Base-by-base conservation (phyloP, 805 yeast species). In the Lachancea cidri region DNA sequence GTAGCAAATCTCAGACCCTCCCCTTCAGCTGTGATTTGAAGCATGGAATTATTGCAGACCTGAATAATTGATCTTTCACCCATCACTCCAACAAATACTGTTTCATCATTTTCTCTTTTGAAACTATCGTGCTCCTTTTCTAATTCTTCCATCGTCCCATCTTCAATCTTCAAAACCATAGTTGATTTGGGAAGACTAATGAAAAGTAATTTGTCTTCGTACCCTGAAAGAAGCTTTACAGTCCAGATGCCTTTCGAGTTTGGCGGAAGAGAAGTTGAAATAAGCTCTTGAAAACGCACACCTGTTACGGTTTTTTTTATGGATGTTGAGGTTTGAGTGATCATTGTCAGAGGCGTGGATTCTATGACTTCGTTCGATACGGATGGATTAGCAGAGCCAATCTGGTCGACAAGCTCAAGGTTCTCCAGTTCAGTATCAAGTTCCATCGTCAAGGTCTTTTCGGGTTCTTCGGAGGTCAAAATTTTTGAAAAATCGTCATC, bases 251-350 rank as follows among this genome's bases (percentile, higher is more conserved):
- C 66, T 2, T 73, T 67, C 0, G 96, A 78, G 2, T 64, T 60
- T 2, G 77, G 72, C 0, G 96, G 96, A 9, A 89, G 66, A 3
- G 83, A 86, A 4, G 95, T 79, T 3, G 83, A 72, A 0, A 85
- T 95, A 9, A 88, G 60, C 36, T 75, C 81, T 2, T 74, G 65
- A 2, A 77, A 73, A 2, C 77, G 68, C 2, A 83, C 62, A 9
- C 91, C 93, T 52, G 79, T 39, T 66, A 70, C 27, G 77, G 54
- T 1, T 70, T 52, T 42, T 72, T 73, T 55, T 0, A 86, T 66
- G 15, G 72, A 43, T 5, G 46, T 33, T 24, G 60, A 16, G 5
- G 59, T 43, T 3, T 58, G 42, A 29, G 62, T 58, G 2, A 63
- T 43, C n/a, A 64, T 49, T 33, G 49, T 47, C 3, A 57, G 39